Conservation (phyloP, 192 early-diverging fungal species). For the Backusella macrospora region DNA sequence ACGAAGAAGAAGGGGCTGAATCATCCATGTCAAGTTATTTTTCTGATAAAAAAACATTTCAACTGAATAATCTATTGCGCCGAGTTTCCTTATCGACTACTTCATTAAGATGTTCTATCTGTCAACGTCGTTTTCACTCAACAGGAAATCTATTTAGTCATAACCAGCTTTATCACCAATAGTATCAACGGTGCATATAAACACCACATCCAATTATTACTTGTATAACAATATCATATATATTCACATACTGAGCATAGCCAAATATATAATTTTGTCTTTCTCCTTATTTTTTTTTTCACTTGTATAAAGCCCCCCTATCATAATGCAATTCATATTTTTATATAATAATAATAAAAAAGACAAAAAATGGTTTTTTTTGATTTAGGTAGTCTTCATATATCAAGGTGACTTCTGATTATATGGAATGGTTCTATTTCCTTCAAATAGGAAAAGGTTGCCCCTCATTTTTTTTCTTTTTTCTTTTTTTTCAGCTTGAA, state of each 20-base stretch:
- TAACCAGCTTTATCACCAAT: conserved; percentile 22
- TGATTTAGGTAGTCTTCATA: neutral
- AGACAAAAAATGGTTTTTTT: neutral
- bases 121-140: conserved; percentile 27
- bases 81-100: neutral
- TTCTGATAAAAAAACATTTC: conserved; percentile 11
- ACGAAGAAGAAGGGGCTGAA: conserved; percentile 1
- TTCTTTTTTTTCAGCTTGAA: neutral
- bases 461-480: no score
- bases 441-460: neutral
- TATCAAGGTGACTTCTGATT: neutral
- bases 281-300: conserved; percentile 7
- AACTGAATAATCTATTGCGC: neutral
- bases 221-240: neutral
- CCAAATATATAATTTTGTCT: neutral
- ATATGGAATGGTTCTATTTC: neutral
- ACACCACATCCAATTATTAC: neutral
- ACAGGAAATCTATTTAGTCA: conserved; percentile 22
- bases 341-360: neutral
- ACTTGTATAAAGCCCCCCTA: neutral
- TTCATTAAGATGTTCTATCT: conserved; percentile 19
- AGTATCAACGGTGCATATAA: neutral
- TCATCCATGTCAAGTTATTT: conserved; percentile 3
- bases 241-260: neutral
- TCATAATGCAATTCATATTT: neutral